Conservation (phyloP, 495 filamentous ascomycete genomes). For the Massariosphaeria phaeospora region DNA sequence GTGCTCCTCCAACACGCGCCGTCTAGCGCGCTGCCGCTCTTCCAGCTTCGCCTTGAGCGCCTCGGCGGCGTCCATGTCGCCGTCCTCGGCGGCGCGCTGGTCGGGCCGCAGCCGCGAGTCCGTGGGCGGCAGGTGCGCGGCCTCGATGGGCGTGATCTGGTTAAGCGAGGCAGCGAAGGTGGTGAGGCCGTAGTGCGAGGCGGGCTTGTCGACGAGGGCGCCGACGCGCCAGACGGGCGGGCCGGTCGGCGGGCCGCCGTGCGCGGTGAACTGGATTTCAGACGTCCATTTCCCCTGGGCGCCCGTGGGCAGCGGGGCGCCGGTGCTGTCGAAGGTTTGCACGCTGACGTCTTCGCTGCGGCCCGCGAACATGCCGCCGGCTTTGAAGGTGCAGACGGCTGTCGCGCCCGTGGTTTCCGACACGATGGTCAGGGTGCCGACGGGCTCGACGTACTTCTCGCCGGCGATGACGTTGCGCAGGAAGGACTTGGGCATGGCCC, state of each 20-base stretch:
- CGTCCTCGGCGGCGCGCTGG: slow-evolving; percentile 79
- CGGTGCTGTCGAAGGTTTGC: slow-evolving; percentile 61
- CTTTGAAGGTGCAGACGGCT: slow-evolving; percentile 78
- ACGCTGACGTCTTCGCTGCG: slow-evolving; percentile 84
- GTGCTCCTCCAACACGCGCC: slow-evolving; percentile 67
- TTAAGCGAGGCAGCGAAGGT: slow-evolving; percentile 81
- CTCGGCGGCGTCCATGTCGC: slow-evolving; percentile 80
- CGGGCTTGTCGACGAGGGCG: slow-evolving; percentile 65
- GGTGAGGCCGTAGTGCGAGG: slow-evolving; percentile 80
- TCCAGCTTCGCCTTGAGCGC: slow-evolving; percentile 75
- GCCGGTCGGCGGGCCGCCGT: slow-evolving; percentile 50
- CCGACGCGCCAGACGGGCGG: slow-evolving; percentile 66
- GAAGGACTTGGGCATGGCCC: slow-evolving; percentile 79
- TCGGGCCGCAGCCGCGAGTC: slow-evolving; percentile 85
- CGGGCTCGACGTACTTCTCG: slow-evolving; percentile 96
- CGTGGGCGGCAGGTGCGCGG: slow-evolving; percentile 65
- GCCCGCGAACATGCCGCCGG: slow-evolving; percentile 93
- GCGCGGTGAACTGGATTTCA: slow-evolving; percentile 56
- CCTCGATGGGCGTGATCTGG: slow-evolving; percentile 77
- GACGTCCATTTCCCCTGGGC: slow-evolving; percentile 81
- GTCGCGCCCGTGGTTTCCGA: slow-evolving; percentile 79
- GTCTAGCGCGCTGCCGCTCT: slow-evolving; percentile 72
- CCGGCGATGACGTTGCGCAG: slow-evolving; percentile 94
- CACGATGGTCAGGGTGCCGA: slow-evolving; percentile 74
- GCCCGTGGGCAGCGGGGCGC: slow-evolving; percentile 55